Evolutionary conservation across 1,284 basidiomycete genomes (phyloP), one percentile per base, ranked within the genome.

Genomic region (Naganishia albida): DNA sequence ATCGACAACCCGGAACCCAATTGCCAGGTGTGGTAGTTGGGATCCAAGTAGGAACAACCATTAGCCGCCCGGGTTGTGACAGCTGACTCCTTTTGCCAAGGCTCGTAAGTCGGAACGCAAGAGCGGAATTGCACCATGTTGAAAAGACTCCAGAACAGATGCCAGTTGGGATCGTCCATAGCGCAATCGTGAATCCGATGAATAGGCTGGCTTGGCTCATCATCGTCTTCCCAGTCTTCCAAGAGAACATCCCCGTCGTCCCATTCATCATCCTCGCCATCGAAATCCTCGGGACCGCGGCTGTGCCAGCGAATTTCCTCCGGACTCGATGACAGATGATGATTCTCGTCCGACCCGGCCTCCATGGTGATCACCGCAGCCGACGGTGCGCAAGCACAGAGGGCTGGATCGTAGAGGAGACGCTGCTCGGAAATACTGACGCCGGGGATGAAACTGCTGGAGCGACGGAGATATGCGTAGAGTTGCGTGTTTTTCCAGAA

Each of bases 131-230:
- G 46, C 6, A 48, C 18, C 10, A 7, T 12, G 2, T 12, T 4
- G 20, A 48, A 7, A 6, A 48, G 12, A 48, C 51, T 53, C 28
- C 34, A 38, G n/a, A 20, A 16, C 16, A 13, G 6, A 12, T 53
- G 13, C 51, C 51, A 53, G n/a, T 53, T 53, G 13, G 51, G 51
- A 39, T 53, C 51, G 23, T 53, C 51, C 6, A 53, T 53, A 1
- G 18, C 51, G n/a, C 51, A 53, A 20, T 53, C 51, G 51, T 53
- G 51, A 18, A 53, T n/a, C 20, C 51, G 16, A 20, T 28, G 26
- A 16, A 16, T 6, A 15, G 34, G 10, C 34, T 18, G 51, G 10
- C 20, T 6, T 3, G 20, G 10, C 20, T 18, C 18, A 20, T n/a
- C 46, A 18, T 18, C 16, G 13, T 20, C n/a, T 7, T 20, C 42